Evolutionary conservation across 2,329 filamentous ascomycete genomes (phyloP).

Genomic region (Colletotrichum chlorophyti): DNA sequence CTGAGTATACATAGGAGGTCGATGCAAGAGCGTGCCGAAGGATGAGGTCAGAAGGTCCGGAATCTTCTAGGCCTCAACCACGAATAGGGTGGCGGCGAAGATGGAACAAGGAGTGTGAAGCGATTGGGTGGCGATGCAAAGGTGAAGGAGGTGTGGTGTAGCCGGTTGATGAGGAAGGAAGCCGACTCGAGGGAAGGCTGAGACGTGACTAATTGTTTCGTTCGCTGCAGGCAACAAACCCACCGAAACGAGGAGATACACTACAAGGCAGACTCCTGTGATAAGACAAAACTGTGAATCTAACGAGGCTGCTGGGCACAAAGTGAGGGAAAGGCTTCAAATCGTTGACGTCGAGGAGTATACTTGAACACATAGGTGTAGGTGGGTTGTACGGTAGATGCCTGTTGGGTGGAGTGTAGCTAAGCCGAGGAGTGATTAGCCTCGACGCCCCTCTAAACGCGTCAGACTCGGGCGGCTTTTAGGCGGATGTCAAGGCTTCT

Average conservation of each 20-base stretch:
- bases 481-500: no score
- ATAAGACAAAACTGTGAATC: no score
- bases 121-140: conserved; percentile 10
- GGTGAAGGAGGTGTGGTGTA: neutral
- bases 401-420: no score
- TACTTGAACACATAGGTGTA: no score
- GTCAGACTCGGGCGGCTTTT: no score
- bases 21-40: neutral
- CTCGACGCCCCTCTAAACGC: no score
- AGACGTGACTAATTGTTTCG: conserved; percentile 16
- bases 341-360: no score
- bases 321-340: no score
- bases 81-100: neutral
- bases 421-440: no score
- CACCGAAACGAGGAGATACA: neutral
- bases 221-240: conserved; percentile 6
- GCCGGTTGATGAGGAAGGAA: conserved; percentile 2
- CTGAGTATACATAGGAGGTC: neutral
- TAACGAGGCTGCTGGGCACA: no score
- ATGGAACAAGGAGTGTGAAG: neutral
- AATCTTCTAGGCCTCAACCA: neutral
- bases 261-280: no score
- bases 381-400: no score
- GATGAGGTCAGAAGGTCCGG: neutral
- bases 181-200: conserved; percentile 4